Evolutionary conservation across 306 rosid genomes (phyloP), one percentile per base, ranked within the genome.

Genomic region (Betula pendula): DNA sequence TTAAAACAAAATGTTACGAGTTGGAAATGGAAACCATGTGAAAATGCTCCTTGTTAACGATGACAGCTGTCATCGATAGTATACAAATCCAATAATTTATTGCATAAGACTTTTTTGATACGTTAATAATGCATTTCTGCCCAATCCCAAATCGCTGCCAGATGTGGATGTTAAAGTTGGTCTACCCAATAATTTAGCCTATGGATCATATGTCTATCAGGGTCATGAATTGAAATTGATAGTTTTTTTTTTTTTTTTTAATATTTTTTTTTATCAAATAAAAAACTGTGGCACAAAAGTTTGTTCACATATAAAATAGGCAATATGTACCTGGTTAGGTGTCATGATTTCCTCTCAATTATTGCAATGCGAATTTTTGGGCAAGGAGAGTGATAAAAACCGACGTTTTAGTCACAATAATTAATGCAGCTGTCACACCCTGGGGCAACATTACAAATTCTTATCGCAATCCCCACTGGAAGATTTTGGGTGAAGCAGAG

Each of bases 171-270:
- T 53, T 47, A 68, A 48, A 80, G 55, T 27, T 55, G 59, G 40
- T 19, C 48, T 75, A 45, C 51, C 49, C 2, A 45, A 65, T 73
- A 62, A 79, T 79, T 72, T 79, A 81, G 15, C 5, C 14, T 6
- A 5, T 71, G 58, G 67, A 86, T 74, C 52, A 65, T 73, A 56
- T 50, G 76, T 73, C 71, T 77, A 80, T 70, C n/a, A 77, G 76
- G 72, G 71, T 67, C 68, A 75, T 77, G 85, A 86, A n/a, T n/a
- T 78, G 80, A n/a, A n/a, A n/a, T 49, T 75, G 76, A 80, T 42
- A 72, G 0, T 6, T 5, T 11, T 80, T 5, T 73, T 12, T 66
- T 79, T 76, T 62, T 70, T 79, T 19, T n/a, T n/a, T n/a, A n/a
- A n/a, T n/a, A n/a, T n/a, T n/a, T n/a, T n/a, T n/a, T n/a, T n/a